Percentiles rank a stretch among this genome's conserved stretches.
phyloP scores from a whole-genome alignment of 2,329 filamentous ascomycete species.

The Ophiosphaerella narmari region DNA sequence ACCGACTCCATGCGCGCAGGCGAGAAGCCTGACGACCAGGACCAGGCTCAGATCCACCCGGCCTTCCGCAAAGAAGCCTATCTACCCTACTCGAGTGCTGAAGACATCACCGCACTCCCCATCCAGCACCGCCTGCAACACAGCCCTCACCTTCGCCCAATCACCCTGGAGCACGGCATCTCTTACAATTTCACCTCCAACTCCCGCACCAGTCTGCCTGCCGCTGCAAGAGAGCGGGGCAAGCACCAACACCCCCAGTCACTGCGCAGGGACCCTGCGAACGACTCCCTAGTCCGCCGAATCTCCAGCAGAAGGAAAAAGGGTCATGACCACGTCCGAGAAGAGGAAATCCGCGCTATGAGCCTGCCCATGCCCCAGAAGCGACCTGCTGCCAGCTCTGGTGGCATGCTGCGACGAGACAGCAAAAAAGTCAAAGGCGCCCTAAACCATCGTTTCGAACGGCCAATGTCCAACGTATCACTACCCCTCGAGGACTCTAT shows the following conservation, averaged over 20 bases:
- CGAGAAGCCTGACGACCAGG: conserved; percentile 23
- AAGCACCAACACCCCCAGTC: conserved; percentile 54
- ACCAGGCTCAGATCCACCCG: conserved; percentile 8
- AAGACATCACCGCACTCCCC: conserved; percentile 56
- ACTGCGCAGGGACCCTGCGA: conserved; percentile 62
- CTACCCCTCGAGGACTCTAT: conserved; percentile 75
- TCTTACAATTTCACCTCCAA: conserved; percentile 52
- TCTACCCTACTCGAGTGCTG: conserved; percentile 40
- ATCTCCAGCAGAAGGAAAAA: conserved; percentile 72
- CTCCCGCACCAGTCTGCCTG: conserved; percentile 42
- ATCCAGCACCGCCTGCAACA: conserved; percentile 45
- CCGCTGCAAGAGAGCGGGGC: conserved; percentile 48
- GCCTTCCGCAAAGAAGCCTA: conserved; percentile 26
- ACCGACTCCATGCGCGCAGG: conserved; percentile 37
- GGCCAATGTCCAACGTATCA: conserved; percentile 73
- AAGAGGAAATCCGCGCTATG: conserved; percentile 89
- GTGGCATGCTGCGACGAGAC: conserved; percentile 65
- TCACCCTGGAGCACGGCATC: conserved; percentile 48
- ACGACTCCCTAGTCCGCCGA: conserved; percentile 64
- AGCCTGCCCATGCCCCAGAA: conserved; percentile 68
- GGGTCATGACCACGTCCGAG: conserved; percentile 71
- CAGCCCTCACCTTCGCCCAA: conserved; percentile 55
- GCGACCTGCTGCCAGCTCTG: conserved; percentile 64
- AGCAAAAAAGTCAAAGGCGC: conserved; percentile 68
- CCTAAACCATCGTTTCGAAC: conserved; percentile 61